phyloP scores from a whole-genome alignment of 352 stramenopile species.

The Pythium rishiriense region DNA sequence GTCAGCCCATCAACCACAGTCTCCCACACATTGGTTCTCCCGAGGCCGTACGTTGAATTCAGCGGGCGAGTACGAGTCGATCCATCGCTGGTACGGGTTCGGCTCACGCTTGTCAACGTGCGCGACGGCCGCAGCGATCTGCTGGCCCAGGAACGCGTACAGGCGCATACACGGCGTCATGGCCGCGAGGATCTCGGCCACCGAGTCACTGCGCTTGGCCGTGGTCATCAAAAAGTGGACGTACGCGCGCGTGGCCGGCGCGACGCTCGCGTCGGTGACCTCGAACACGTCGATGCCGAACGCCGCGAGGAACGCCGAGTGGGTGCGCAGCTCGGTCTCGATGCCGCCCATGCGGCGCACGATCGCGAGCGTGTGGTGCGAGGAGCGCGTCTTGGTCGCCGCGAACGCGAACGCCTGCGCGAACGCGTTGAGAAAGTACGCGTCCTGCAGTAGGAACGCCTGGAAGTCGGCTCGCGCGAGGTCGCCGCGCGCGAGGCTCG shows the following conservation, averaged over 20 bases:
- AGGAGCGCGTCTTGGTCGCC: conserved; percentile 40
- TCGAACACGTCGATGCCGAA: conserved; percentile 45
- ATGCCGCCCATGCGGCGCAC: conserved; percentile 48
- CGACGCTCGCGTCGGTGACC: conserved; percentile 28
- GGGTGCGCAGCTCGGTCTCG: conserved; percentile 45
- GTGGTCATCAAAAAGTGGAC: conserved; percentile 52
- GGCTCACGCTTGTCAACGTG: background rate
- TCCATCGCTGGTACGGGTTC: conserved; percentile 50
- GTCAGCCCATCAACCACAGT: background rate
- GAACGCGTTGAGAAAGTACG: conserved; percentile 55
- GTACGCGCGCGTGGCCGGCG: conserved; percentile 43
- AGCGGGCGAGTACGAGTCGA: conserved; percentile 42
- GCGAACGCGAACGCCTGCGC: conserved; percentile 50
- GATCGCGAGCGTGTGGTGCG: conserved; percentile 37
- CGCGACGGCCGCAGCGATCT: conserved; percentile 26
- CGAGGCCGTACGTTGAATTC: conserved; percentile 36
- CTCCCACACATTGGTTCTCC: background rate
- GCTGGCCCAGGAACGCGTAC: conserved; percentile 47
- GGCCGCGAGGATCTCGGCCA: conserved; percentile 46
- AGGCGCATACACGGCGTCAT: conserved; percentile 59
- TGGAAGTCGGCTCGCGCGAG: conserved; percentile 39
- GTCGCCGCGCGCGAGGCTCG: conserved; percentile 34
- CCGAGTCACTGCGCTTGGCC: conserved; percentile 31
- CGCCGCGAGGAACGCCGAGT: conserved; percentile 49
- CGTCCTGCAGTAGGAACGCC: conserved; percentile 56